These are phyloP conservation scores for Botrytis medusae DNA, from an alignment of 2,329 filamentous ascomycete species.

Conservation along the genomic window DNA sequence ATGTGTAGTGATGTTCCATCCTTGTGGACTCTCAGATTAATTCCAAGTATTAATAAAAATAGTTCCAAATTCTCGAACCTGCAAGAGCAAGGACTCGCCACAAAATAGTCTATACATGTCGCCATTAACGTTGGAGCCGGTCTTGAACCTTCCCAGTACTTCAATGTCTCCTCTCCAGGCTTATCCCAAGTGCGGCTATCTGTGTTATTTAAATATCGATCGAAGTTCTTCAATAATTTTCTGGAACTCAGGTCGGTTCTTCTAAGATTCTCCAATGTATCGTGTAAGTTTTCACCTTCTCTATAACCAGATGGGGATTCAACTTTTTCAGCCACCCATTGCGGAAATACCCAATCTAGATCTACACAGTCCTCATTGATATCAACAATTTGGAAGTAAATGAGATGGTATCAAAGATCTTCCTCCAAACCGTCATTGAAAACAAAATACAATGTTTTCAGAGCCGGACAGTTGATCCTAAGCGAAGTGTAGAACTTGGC, in stretches of 20 bases:
- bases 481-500: background rate
- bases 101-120: background rate
- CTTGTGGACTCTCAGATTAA: rapidly evolving
- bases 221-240: background rate
- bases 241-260: rapidly evolving
- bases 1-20: background rate
- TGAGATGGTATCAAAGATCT: rapidly evolving
- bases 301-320: no score
- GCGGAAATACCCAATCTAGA: background rate
- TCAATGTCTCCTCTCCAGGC: background rate
- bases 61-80: background rate
- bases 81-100: rapidly evolving
- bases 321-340: no score
- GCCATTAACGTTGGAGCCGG: background rate
- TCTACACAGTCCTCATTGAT: background rate
- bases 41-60: rapidly evolving
- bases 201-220: background rate
- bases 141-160: background rate
- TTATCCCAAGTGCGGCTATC: background rate
- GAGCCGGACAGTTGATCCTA: background rate
- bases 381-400: background rate
- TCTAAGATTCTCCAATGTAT: background rate
- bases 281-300: no score
- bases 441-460: background rate
- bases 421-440: rapidly evolving